Evolutionary conservation across 257 asterid genomes (phyloP).

Genomic region (Salvia splendens): DNA sequence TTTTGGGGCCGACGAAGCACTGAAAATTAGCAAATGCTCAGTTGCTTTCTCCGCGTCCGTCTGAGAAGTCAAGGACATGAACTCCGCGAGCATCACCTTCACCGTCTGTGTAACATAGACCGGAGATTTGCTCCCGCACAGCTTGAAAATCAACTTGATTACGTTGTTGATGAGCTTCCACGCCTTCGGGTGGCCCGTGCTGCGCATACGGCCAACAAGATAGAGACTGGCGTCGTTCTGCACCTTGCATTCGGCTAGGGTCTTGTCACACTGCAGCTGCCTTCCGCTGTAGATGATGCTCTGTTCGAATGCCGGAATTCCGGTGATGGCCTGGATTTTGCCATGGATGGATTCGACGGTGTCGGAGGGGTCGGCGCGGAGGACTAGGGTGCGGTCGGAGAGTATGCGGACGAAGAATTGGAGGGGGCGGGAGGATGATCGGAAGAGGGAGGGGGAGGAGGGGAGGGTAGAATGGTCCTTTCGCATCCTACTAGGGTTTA

Average conservation of each 20-base stretch:
- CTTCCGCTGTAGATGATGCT: constrained; percentile 71
- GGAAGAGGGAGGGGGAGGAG: constrained; percentile 40
- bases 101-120: neutral
- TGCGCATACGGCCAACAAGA: constrained; percentile 76
- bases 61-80: constrained; percentile 39
- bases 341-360: constrained; percentile 56
- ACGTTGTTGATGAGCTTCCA: constrained; percentile 71
- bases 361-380: constrained; percentile 61
- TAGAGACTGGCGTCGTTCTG: constrained; percentile 68
- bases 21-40: constrained; percentile 63
- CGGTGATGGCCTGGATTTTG: constrained; percentile 50
- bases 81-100: constrained; percentile 42
- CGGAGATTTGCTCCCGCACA: constrained; percentile 41
- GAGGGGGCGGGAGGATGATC: constrained; percentile 45
- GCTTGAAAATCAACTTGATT: constrained; percentile 44
- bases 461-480: constrained; percentile 56
- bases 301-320: constrained; percentile 68
- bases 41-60: constrained; percentile 35
- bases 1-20: constrained; percentile 55
- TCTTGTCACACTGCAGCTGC: constrained; percentile 76
- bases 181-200: constrained; percentile 76
- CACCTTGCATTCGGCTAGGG: constrained; percentile 51
- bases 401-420: constrained; percentile 85
- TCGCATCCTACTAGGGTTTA: constrained; percentile 55
- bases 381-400: constrained; percentile 59